Evolutionary conservation across 1,284 basidiomycete genomes (phyloP).

Genomic region (Kalmanozyma brasiliensis): DNA sequence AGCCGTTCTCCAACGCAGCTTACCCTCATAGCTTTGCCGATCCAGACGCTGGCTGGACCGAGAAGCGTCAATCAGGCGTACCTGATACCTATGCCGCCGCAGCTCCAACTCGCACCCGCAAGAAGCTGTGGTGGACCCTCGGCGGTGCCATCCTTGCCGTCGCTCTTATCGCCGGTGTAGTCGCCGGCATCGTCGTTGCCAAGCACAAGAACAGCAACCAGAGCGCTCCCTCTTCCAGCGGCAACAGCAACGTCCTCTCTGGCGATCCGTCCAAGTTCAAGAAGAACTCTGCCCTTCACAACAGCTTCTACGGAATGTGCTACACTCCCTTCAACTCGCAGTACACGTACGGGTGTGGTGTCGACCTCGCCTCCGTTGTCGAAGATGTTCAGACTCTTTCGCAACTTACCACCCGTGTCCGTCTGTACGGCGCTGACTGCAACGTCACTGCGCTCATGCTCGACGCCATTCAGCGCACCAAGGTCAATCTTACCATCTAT

Average conservation of each 20-base stretch:
- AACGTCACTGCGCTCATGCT: constrained; percentile 41
- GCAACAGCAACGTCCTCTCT: constrained; percentile 18
- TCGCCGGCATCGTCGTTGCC: constrained; percentile 34
- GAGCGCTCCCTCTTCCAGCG: constrained; percentile 11
- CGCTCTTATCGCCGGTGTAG: constrained; percentile 24
- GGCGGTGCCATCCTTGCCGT: constrained; percentile 24
- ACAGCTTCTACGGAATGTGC: constrained; percentile 45
- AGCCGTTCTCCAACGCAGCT: constrained; percentile 19
- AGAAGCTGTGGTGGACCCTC: constrained; percentile 30
- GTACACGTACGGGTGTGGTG: constrained; percentile 36
- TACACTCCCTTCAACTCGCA: constrained; percentile 44
- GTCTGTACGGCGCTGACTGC: constrained; percentile 48
- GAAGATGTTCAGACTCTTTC: constrained; percentile 36
- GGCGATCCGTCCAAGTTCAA: constrained; percentile 41
- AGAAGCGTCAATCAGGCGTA: constrained; percentile 31
- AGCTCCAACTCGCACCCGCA: constrained; percentile 6
- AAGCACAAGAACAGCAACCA: constrained; percentile 16
- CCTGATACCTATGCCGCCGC: constrained; percentile 3
- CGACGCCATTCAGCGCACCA: constrained; percentile 43
- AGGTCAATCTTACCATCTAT: constrained; percentile 43
- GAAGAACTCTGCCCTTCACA: constrained; percentile 32
- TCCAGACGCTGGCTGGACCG: constrained; percentile 38
- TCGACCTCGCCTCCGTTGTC: constrained; percentile 29
- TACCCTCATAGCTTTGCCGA: constrained; percentile 25
- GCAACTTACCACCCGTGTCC: constrained; percentile 33